A percentile compares a stretch with the other conserved stretches of the same genome.
Evolutionary conservation across 108 stramenopile genomes (phyloP).

Genomic region (Skeletonema tropicum): DNA sequence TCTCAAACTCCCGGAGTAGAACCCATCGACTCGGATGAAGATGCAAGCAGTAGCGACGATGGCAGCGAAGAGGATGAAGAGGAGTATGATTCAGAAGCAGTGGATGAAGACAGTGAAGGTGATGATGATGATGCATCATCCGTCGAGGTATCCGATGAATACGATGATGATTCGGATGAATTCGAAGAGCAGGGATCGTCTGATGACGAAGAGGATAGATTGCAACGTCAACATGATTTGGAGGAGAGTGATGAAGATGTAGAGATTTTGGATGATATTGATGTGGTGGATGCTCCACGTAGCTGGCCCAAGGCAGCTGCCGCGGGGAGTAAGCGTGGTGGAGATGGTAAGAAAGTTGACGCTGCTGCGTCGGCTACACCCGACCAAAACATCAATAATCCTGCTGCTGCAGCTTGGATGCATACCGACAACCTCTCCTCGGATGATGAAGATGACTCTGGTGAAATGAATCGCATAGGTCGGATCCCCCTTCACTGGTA

Average conservation of each 20-base stretch:
- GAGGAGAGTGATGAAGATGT: constrained; percentile 70
- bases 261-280: constrained; percentile 69
- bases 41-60: constrained; percentile 15
- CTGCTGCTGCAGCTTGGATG: constrained; percentile 59
- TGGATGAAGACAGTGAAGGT: constrained; percentile 47
- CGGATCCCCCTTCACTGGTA: constrained; percentile 98
- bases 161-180: constrained; percentile 58
- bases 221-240: constrained; percentile 55
- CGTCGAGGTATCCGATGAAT: constrained; percentile 45
- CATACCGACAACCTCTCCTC: constrained; percentile 96
- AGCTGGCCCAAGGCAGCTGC: constrained; percentile 44
- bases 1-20: constrained; percentile 29
- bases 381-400: not conserved
- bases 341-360: constrained; percentile 18
- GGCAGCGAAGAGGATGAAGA: constrained; percentile 16
- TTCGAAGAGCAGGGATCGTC: constrained; percentile 90
- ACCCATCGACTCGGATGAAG: constrained; percentile 36
- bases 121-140: constrained; percentile 33
- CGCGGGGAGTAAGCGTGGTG: constrained; percentile 36
- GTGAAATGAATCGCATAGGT: constrained; percentile 90
- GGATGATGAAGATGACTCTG: constrained; percentile 95
- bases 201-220: constrained; percentile 78
- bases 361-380: not conserved
- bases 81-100: constrained; percentile 44
- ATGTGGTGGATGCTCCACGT: constrained; percentile 66